Percentiles rank a stretch among this genome's conserved stretches.
These are phyloP conservation scores for Dianthus caryophyllus DNA, from an alignment of 148 eudicot genomes.

Conservation along the genomic window DNA sequence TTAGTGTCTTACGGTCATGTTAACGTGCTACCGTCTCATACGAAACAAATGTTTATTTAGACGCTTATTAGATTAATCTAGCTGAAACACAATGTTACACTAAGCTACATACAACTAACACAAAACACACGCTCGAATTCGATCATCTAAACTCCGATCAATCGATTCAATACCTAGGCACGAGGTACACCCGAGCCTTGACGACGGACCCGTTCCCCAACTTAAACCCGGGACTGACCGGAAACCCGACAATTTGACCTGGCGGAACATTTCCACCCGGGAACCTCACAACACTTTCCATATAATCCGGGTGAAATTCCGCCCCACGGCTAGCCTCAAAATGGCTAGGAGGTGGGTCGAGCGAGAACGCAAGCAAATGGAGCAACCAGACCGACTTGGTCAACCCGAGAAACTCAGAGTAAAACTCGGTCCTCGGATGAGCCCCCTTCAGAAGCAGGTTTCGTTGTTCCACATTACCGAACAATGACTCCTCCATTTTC, in stretches of 20 bases:
- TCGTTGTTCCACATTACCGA: conserved; percentile 81
- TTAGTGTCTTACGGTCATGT: no score
- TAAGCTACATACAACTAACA: conserved; percentile 8
- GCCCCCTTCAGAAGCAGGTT: conserved; percentile 60
- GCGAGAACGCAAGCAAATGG: conserved; percentile 83
- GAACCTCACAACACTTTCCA: conserved; percentile 80
- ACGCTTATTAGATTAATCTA: background rate
- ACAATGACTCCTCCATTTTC: conserved; percentile 91
- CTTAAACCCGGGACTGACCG: conserved; percentile 91
- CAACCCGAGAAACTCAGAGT: conserved; percentile 63
- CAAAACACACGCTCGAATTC: background rate
- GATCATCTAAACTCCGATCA: background rate
- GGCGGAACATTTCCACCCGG: conserved; percentile 42
- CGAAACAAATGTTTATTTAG: no score
- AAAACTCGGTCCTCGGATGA: conserved; percentile 84
- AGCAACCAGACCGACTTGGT: conserved; percentile 94
- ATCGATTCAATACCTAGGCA: conserved; percentile 40
- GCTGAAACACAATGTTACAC: conserved; percentile 10
- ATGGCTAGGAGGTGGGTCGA: conserved; percentile 86
- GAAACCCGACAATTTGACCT: conserved; percentile 69
- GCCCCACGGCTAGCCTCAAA: conserved; percentile 86
- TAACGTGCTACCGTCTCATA: no score
- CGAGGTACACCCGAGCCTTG: conserved; percentile 79
- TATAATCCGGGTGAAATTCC: conserved; percentile 68
- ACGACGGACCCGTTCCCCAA: conserved; percentile 66